Conservation (phyloP, 2,329 filamentous ascomycete genomes). For the Alternaria conjuncta region DNA sequence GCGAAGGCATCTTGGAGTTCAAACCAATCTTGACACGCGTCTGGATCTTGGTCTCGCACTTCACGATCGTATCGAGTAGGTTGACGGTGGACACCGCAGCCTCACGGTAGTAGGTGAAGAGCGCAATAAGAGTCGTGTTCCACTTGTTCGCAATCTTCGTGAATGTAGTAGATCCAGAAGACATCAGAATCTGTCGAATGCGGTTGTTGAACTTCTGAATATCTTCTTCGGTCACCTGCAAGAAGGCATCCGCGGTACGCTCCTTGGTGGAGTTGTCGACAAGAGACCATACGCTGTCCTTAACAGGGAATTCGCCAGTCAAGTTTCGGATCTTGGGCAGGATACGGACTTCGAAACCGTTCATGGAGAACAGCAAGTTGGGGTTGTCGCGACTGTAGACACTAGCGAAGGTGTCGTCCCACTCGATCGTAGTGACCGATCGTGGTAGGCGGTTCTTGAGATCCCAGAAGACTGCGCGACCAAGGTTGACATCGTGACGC, state of each 20-base stretch:
- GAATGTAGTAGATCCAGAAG: constrained; percentile 97
- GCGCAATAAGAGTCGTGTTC: constrained; percentile 95
- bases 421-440: constrained; percentile 96
- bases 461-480: constrained; percentile 98
- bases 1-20: constrained; percentile 99
- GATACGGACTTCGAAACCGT: constrained; percentile 95
- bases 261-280: constrained; percentile 97
- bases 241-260: constrained; percentile 93
- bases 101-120: constrained; percentile 98
- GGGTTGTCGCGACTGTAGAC: constrained; percentile 99
- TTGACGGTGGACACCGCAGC: constrained; percentile 95
- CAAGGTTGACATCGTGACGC: constrained; percentile 97
- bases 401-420: constrained; percentile 98
- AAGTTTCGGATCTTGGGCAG: constrained; percentile 93
- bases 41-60: constrained; percentile 99
- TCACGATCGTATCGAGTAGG: constrained; percentile 95
- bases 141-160: constrained; percentile 99
- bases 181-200: constrained; percentile 98
- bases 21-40: constrained; percentile 98
- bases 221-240: constrained; percentile 97
- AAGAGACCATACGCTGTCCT: constrained; percentile 97
- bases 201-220: constrained; percentile 99
- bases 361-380: constrained; percentile 97
- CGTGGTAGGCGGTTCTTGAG: constrained; percentile 94
- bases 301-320: constrained; percentile 95